phyloP scores from a whole-genome alignment of 306 rosid genomes.

The Cucumis cinereus region DNA sequence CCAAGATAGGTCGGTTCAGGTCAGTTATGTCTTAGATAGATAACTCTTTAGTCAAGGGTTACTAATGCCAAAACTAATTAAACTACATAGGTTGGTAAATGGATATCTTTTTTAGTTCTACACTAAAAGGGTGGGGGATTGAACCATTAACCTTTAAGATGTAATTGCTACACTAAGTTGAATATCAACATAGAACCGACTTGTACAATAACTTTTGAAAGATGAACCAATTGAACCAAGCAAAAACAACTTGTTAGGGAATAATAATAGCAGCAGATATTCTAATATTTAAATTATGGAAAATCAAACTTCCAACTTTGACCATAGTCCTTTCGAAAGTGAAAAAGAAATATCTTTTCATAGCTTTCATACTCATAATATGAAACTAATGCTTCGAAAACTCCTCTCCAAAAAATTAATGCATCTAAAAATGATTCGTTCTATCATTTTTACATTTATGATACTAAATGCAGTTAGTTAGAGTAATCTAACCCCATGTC shows the following conservation, averaged over 20 bases:
- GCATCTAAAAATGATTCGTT: not conserved
- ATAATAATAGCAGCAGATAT: not conserved
- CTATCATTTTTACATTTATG: not conserved
- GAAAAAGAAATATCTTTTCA: not conserved
- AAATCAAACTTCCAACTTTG: not conserved
- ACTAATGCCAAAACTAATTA: not conserved
- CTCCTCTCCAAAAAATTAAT: not conserved
- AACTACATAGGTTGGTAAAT: not conserved
- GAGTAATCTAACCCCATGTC: not conserved
- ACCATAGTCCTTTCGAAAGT: not conserved
- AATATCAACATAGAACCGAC: not conserved
- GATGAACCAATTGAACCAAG: not conserved
- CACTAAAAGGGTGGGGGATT: too few relatives aligned
- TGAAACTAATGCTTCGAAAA: not conserved
- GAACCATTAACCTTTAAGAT: too few relatives aligned
- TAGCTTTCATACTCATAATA: not conserved
- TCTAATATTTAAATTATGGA: not conserved
- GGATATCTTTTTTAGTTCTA: not conserved
- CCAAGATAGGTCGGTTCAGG: not conserved
- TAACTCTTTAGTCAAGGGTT: not conserved
- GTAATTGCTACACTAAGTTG: too few relatives aligned
- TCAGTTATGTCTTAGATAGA: not conserved
- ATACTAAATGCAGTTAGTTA: not conserved
- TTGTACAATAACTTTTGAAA: not conserved
- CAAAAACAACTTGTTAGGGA: not conserved